Evolutionary conservation across 495 filamentous ascomycete species (phyloP).

Genomic region (Daldinia bambusicola): DNA sequence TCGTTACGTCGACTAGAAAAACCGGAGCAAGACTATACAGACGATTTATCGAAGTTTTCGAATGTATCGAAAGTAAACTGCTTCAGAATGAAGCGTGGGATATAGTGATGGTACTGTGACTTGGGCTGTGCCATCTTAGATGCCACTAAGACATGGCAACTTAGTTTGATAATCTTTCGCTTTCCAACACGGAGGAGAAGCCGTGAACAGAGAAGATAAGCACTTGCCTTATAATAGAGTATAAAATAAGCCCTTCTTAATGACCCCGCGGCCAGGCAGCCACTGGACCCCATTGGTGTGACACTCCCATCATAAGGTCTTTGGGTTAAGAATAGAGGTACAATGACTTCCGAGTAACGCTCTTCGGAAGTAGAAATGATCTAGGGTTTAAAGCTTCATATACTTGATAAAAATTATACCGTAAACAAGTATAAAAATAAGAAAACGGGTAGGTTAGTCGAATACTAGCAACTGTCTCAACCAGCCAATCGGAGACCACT

Average conservation of each 20-base stretch:
- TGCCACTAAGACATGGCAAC: neutral
- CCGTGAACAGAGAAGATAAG: neutral
- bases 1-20: too few relatives aligned
- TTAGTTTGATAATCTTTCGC: neutral
- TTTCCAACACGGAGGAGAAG: neutral
- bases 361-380: neutral
- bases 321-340: too few relatives aligned
- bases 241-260: too few relatives aligned
- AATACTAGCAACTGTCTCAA: neutral
- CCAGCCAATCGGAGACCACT: neutral
- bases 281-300: neutral
- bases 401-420: neutral
- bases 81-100: neutral
- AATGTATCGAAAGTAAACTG: neutral
- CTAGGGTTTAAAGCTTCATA: neutral
- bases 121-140: neutral
- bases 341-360: neutral
- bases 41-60: neutral
- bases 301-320: neutral
- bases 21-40: neutral
- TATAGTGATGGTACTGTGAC: neutral
- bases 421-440: neutral
- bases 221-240: too few relatives aligned
- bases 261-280: too few relatives aligned
- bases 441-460: neutral